Conservation (phyloP, 306 rosid species). For the Astragalus glycyphyllos region DNA sequence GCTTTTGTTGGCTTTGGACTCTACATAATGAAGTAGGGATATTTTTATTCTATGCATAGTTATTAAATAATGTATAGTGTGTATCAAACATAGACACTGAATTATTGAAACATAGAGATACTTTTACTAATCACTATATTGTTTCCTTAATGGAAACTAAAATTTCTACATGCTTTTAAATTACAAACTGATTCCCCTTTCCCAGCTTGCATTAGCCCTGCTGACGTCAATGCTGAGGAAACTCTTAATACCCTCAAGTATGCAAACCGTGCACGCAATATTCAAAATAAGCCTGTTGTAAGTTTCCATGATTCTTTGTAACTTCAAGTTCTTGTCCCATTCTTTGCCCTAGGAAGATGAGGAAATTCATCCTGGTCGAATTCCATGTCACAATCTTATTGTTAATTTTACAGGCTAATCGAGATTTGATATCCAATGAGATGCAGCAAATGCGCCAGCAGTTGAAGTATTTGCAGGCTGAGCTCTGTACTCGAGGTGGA, state of each 20-base stretch:
- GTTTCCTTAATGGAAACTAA: slow-evolving; percentile 25
- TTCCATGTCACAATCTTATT: slow-evolving; percentile 35
- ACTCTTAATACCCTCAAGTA: slow-evolving; percentile 84
- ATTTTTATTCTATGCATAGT: slow-evolving; percentile 25
- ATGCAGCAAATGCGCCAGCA: slow-evolving; percentile 86
- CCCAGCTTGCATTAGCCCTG: slow-evolving; percentile 89
- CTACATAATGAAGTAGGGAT: slow-evolving; percentile 3
- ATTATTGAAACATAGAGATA: slow-evolving; percentile 1
- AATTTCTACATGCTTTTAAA: slow-evolving; percentile 40
- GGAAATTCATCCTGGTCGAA: slow-evolving; percentile 27
- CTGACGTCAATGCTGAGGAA: slow-evolving; percentile 84
- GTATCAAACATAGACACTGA: slow-evolving; percentile 4
- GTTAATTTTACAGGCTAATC: slow-evolving; percentile 64
- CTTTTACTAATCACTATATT: slow-evolving; percentile 32
- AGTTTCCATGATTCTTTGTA: slow-evolving; percentile 48
- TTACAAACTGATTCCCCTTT: slow-evolving; percentile 39
- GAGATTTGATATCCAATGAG: slow-evolving; percentile 79
- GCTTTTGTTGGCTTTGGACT: slow-evolving; percentile 17
- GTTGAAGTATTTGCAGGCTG: slow-evolving; percentile 74
- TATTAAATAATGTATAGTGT: slow-evolving; percentile 21
- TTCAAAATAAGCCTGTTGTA: slow-evolving; percentile 88
- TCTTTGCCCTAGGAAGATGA: slow-evolving; percentile 32
- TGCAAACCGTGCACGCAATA: slow-evolving; percentile 93
- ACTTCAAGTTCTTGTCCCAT: slow-evolving; percentile 16
- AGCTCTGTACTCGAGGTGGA: slow-evolving; percentile 72